phyloP scores from a whole-genome alignment of 164 flowering plant species.

The Chimonanthus praecox region DNA sequence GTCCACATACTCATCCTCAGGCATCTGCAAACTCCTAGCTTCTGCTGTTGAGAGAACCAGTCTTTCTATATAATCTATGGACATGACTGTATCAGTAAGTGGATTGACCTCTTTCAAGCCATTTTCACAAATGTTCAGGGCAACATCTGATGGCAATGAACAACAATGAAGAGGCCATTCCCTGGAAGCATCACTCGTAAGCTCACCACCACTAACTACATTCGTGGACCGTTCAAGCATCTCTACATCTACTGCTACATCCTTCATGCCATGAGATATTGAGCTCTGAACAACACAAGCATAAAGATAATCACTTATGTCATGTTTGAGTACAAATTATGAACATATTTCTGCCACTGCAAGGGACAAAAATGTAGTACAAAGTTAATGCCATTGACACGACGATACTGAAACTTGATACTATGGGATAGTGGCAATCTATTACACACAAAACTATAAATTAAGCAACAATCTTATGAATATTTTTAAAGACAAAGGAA shows the following conservation, averaged over 20 bases:
- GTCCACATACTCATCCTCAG: constrained; percentile 67
- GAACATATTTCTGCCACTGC: background rate
- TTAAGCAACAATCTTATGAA: too few species aligned
- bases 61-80: constrained; percentile 45
- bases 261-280: constrained; percentile 12
- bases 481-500: too few species aligned
- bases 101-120: constrained; percentile 15
- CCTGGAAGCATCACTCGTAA: constrained; percentile 19
- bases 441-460: too few species aligned
- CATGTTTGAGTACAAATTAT: background rate
- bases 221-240: constrained; percentile 5
- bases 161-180: constrained; percentile 23
- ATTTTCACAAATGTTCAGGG: constrained; percentile 17
- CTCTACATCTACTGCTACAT: constrained; percentile 14
- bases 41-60: constrained; percentile 44
- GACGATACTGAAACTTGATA: too few species aligned
- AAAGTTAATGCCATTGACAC: too few species aligned
- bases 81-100: constrained; percentile 8
- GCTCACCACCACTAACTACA: constrained; percentile 25
- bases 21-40: constrained; percentile 37
- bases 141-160: constrained; percentile 33
- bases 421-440: too few species aligned
- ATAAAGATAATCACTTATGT: background rate
- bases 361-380: background rate
- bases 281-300: constrained; percentile 30